phyloP scores from a whole-genome alignment of 2,329 filamentous ascomycete species.

The Allantophomopsis cytisporea region DNA sequence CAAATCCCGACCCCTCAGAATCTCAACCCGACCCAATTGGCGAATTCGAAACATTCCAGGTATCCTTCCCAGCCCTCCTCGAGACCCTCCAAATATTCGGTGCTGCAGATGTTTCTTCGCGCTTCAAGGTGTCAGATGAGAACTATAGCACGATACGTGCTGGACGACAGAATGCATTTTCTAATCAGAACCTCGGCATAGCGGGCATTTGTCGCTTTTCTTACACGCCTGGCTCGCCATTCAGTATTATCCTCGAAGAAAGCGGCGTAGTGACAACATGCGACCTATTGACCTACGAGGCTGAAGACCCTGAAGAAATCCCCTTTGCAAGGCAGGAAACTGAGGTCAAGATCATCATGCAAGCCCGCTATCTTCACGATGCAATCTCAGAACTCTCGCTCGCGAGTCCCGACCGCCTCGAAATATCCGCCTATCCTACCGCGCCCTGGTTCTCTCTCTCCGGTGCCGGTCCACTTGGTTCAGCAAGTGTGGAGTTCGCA shows the following conservation, averaged over 20 bases:
- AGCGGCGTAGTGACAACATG: conserved; percentile 79
- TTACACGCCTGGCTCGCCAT: conserved; percentile 63
- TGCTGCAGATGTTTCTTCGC: conserved; percentile 54
- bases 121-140: conserved; percentile 41
- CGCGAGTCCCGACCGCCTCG: conserved; percentile 59
- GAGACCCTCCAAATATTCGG: conserved; percentile 95
- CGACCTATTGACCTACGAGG: conserved; percentile 77
- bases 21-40: conserved; percentile 6
- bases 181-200: conserved; percentile 68
- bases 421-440: conserved; percentile 47
- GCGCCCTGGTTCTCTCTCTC: conserved; percentile 61
- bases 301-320: conserved; percentile 64
- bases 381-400: conserved; percentile 49
- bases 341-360: conserved; percentile 91
- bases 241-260: conserved; percentile 80
- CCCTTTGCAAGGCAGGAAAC: conserved; percentile 74
- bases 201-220: conserved; percentile 75
- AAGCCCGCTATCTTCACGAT: conserved; percentile 57
- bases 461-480: conserved; percentile 43
- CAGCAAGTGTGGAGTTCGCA: conserved; percentile 53
- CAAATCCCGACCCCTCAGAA: conserved; percentile 24
- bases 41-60: conserved; percentile 61
- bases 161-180: conserved; percentile 63
- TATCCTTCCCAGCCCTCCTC: conserved; percentile 75
- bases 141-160: conserved; percentile 49